Conservation (phyloP, 176 grass and related monocot species). For the Luzula sylvatica region DNA sequence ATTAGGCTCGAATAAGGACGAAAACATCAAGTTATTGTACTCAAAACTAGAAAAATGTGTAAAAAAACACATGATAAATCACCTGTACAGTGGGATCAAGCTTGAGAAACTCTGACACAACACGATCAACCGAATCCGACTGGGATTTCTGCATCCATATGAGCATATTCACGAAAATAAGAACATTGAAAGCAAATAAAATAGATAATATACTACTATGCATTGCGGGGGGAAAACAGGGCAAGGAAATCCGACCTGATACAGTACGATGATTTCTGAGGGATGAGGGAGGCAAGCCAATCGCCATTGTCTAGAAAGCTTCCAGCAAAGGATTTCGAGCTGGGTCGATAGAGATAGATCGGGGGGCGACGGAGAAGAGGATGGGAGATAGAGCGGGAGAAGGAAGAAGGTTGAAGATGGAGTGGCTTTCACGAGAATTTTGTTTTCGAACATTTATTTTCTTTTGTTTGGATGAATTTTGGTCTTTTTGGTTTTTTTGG, state of each 20-base stretch:
- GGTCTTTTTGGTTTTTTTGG: no score
- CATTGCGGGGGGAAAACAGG: no score
- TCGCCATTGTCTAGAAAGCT: slow-evolving; percentile 44
- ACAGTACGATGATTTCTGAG: slow-evolving; percentile 42
- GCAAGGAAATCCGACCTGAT: slow-evolving; percentile 32
- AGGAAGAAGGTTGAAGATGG: slow-evolving; percentile 24
- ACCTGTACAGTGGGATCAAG: slow-evolving; percentile 22
- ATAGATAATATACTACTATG: no score
- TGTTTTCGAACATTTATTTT: slow-evolving; percentile 46
- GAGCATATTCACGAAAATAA: not conserved
- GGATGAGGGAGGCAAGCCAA: slow-evolving; percentile 51
- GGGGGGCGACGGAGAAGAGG: slow-evolving; percentile 19
- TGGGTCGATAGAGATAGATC: slow-evolving; percentile 17
- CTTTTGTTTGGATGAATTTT: no score
- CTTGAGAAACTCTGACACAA: slow-evolving; percentile 23
- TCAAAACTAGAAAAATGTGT: no score
- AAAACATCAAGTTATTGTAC: no score
- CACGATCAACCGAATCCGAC: slow-evolving; percentile 20
- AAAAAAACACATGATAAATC: no score
- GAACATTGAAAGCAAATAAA: not conserved
- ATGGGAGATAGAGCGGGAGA: slow-evolving; percentile 3
- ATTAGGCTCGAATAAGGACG: not conserved
- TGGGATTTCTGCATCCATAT: slow-evolving; percentile 44
- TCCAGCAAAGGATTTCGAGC: slow-evolving; percentile 66
- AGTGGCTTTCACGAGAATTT: slow-evolving; percentile 42